Percentiles rank a stretch among this genome's conserved stretches.
phyloP scores from a whole-genome alignment of 148 eudicot species.

The Rhododendron vialii region DNA sequence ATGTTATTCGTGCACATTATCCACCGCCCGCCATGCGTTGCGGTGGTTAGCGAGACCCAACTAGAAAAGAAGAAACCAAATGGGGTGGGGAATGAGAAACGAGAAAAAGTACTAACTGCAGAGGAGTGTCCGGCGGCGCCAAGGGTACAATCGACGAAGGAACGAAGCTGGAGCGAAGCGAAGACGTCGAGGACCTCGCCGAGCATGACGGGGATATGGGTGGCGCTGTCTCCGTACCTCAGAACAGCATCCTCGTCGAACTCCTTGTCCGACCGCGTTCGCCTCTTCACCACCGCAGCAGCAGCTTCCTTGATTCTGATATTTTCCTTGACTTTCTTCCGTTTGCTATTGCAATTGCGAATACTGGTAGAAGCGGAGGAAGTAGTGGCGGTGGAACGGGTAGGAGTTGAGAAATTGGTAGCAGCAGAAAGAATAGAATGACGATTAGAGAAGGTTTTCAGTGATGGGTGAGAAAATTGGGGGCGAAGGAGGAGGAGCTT shows the following conservation, averaged over 20 bases:
- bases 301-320: not conserved
- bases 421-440: not conserved
- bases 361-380: not conserved
- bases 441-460: not conserved
- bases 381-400: not conserved
- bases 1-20: too few relatives aligned
- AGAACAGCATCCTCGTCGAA: conserved; percentile 49
- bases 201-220: conserved; percentile 85
- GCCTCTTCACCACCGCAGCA: conserved; percentile 38
- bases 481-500: not conserved
- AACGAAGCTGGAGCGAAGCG: conserved; percentile 33
- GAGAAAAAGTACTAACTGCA: conserved; percentile 46
- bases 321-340: not conserved
- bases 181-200: conserved; percentile 90
- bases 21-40: too few relatives aligned
- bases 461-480: not conserved
- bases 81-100: not conserved
- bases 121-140: conserved; percentile 95
- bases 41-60: not conserved
- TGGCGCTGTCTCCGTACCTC: conserved; percentile 44
- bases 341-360: not conserved
- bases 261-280: conserved; percentile 73
- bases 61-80: not conserved
- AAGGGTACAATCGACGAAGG: conserved; percentile 88
- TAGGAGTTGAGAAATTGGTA: not conserved